Evolutionary conservation across 768 basidiomycete genomes (phyloP).

Genomic region (Clavulina sp.): DNA sequence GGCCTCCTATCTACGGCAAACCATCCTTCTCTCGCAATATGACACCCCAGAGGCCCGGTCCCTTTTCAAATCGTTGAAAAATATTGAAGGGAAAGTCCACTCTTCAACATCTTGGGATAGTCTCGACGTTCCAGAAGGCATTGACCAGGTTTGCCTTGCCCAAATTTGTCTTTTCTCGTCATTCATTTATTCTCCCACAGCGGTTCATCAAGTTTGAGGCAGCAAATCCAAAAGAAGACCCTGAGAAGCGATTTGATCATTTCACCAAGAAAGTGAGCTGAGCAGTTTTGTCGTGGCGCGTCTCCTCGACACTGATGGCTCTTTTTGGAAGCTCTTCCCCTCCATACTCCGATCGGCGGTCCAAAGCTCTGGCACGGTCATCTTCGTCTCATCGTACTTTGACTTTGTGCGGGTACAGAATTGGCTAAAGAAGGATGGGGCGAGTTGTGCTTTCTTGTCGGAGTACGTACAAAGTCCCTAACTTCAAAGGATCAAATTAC

Average conservation of each 20-base stretch:
- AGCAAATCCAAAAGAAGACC: slow-evolving; percentile 50
- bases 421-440: slow-evolving; percentile 53
- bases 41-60: slow-evolving; percentile 79
- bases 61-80: slow-evolving; percentile 56
- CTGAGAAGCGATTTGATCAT: slow-evolving; percentile 70
- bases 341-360: slow-evolving; percentile 79
- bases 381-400: slow-evolving; percentile 89
- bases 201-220: slow-evolving; percentile 62
- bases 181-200: slow-evolving; percentile 22
- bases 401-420: slow-evolving; percentile 90
- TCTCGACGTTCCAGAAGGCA: slow-evolving; percentile 61
- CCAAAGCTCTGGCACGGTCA: slow-evolving; percentile 69
- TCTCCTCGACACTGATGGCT: not conserved
- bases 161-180: not conserved
- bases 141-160: slow-evolving; percentile 46
- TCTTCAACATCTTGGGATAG: slow-evolving; percentile 53
- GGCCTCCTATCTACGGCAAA: slow-evolving; percentile 73
- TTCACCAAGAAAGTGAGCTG: slow-evolving; percentile 64
- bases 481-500: too few relatives aligned
- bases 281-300: too few relatives aligned
- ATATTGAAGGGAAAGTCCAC: slow-evolving; percentile 70
- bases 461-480: slow-evolving; percentile 50
- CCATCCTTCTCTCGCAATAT: slow-evolving; percentile 69
- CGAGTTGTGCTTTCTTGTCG: slow-evolving; percentile 70
- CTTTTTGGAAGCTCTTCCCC: slow-evolving; percentile 49